Evolutionary conservation across 495 filamentous ascomycete species (phyloP).

Genomic region (Penicillium dipodomyicola): DNA sequence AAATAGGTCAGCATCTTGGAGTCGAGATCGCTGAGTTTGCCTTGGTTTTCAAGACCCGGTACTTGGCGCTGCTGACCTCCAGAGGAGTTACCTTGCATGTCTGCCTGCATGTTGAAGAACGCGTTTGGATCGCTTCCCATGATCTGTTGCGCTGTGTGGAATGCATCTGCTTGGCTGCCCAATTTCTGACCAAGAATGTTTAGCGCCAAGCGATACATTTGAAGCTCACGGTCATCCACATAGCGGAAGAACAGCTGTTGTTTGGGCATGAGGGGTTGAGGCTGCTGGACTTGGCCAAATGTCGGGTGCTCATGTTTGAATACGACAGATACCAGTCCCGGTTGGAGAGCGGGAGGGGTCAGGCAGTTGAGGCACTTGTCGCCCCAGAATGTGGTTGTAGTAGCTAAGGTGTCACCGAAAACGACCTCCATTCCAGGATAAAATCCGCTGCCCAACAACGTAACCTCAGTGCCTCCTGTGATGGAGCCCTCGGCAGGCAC

Average conservation of each 20-base stretch:
- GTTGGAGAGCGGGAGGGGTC: conserved; percentile 66
- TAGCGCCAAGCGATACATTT: conserved; percentile 53
- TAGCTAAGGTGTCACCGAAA: conserved; percentile 76
- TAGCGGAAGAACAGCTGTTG: conserved; percentile 71
- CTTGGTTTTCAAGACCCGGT: conserved; percentile 42
- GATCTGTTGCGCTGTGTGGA: conserved; percentile 50
- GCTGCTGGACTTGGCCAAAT: conserved; percentile 44
- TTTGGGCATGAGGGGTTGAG: conserved; percentile 49
- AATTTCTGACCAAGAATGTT: conserved; percentile 49
- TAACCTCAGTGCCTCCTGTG: conserved; percentile 81
- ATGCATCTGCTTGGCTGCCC: conserved; percentile 49
- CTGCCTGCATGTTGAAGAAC: conserved; percentile 44
- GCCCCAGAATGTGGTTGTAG: conserved; percentile 80
- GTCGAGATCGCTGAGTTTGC: conserved; percentile 59
- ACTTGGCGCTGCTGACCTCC: conserved; percentile 45
- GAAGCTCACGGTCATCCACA: conserved; percentile 72
- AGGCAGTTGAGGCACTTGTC: conserved; percentile 79
- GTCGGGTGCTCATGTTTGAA: conserved; percentile 62
- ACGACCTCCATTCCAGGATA: conserved; percentile 77
- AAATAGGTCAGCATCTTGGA: conserved; percentile 67
- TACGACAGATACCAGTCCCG: conserved; percentile 72
- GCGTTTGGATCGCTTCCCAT: conserved; percentile 49
- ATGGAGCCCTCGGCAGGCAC: conserved; percentile 80
- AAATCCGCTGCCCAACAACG: conserved; percentile 76
- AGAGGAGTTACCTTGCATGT: conserved; percentile 44